These are phyloP conservation scores for Echinosophora koreensis DNA, from an alignment of 306 rosid species.

Conservation along the genomic window DNA sequence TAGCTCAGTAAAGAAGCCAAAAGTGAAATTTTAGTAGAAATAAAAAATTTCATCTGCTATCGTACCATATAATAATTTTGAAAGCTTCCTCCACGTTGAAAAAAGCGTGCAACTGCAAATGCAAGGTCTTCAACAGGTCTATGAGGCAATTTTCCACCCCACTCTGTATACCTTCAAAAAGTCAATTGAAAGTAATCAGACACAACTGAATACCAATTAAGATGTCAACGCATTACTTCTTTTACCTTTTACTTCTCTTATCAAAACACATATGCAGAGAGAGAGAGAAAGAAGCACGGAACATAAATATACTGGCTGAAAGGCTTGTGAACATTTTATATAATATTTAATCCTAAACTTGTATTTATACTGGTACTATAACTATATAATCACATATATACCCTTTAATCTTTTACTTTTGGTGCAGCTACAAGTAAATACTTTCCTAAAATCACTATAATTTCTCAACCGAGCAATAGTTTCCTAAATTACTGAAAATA, in stretches of 20 bases:
- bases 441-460: background rate
- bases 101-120: slow-evolving; percentile 96
- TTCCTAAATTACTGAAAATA: slow-evolving; percentile 24
- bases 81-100: slow-evolving; percentile 95
- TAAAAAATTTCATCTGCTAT: slow-evolving; percentile 25
- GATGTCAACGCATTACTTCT: slow-evolving; percentile 21
- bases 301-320: slow-evolving; percentile 38
- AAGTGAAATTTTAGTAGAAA: slow-evolving; percentile 30
- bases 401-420: slow-evolving; percentile 14
- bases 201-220: slow-evolving; percentile 30
- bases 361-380: slow-evolving; percentile 13
- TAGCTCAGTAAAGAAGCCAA: slow-evolving; percentile 33
- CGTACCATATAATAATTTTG: slow-evolving; percentile 97
- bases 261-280: slow-evolving; percentile 2
- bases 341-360: slow-evolving; percentile 24
- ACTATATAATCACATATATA: slow-evolving; percentile 9
- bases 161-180: slow-evolving; percentile 76
- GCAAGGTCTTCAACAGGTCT: slow-evolving; percentile 99
- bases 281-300: background rate
- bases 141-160: slow-evolving; percentile 93
- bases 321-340: slow-evolving; percentile 24
- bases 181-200: slow-evolving; percentile 39
- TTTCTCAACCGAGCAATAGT: slow-evolving; percentile 29
- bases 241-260: slow-evolving; percentile 30
- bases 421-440: slow-evolving; percentile 34